Evolutionary conservation across 331 rosid species (phyloP).

Genomic region (Pyracantha coccinea): DNA sequence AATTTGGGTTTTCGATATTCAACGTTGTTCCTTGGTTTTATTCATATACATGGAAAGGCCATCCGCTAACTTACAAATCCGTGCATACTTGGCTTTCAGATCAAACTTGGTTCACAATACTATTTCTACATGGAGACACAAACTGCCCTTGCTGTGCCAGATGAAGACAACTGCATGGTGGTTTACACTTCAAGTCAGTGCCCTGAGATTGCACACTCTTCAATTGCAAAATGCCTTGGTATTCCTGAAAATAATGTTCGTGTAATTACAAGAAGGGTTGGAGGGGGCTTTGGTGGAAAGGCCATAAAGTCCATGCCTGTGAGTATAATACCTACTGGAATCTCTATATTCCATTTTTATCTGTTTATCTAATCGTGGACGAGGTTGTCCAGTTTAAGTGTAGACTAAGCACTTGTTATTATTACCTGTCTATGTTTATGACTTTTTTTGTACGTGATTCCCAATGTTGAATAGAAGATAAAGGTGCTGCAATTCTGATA

Average conservation of each 20-base stretch:
- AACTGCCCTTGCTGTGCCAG: slow-evolving; percentile 91
- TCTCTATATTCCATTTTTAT: not conserved
- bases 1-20: not conserved
- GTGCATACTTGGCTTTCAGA: slow-evolving; percentile 29
- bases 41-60: not conserved
- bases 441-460: not conserved
- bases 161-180: slow-evolving; percentile 85
- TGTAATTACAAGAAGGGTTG: slow-evolving; percentile 84
- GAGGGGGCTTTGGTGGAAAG: slow-evolving; percentile 99
- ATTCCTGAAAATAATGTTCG: slow-evolving; percentile 70
- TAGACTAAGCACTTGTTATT: not conserved
- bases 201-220: slow-evolving; percentile 47
- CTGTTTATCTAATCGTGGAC: not conserved
- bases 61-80: slow-evolving; percentile 7
- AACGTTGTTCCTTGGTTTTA: not conserved
- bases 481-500: not conserved
- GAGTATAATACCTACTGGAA: slow-evolving; percentile 30
- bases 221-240: slow-evolving; percentile 73
- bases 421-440: not conserved
- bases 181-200: slow-evolving; percentile 72
- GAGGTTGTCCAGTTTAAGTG: not conserved
- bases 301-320: slow-evolving; percentile 50
- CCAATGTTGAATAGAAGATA: not conserved
- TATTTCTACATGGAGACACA: slow-evolving; percentile 95
- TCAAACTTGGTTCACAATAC: slow-evolving; percentile 89